Percentiles rank a stretch among this genome's conserved stretches.
Conservation (phyloP, 768 basidiomycete genomes). For the Kwoniella dendrophila region DNA sequence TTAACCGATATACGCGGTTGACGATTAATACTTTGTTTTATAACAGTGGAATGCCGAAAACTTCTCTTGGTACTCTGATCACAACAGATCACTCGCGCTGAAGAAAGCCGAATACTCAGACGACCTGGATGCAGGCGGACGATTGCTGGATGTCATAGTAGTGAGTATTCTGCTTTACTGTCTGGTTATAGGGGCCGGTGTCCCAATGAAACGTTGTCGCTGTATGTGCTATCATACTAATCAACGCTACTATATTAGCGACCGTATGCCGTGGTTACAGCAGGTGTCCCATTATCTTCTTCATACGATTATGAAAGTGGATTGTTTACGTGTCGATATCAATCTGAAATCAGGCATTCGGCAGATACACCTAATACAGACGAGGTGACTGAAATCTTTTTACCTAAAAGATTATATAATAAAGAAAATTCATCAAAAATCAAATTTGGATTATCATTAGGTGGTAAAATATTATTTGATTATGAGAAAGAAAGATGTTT, state of each 20-base stretch:
- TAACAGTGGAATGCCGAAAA: conserved; percentile 89
- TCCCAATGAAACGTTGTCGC: no score
- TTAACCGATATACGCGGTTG: not conserved
- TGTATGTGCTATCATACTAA: no score
- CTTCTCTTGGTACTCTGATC: conserved; percentile 84
- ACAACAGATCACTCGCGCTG: conserved; percentile 29
- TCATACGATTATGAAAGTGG: conserved; percentile 62
- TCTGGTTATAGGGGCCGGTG: not conserved
- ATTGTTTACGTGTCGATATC: conserved; percentile 37
- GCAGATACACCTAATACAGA: conserved; percentile 4
- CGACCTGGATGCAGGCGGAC: conserved; percentile 76
- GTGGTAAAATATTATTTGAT: conserved; percentile 40
- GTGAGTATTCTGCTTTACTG: conserved; percentile 39
- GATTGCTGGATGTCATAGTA: conserved; percentile 76
- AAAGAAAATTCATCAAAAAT: conserved; percentile 20
- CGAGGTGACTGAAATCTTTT: conserved; percentile 46
- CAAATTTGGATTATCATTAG: conserved; percentile 28
- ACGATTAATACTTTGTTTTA: conserved; percentile 3
- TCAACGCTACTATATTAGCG: conserved; percentile 57
- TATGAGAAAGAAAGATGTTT: conserved; percentile 32
- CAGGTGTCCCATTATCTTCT: conserved; percentile 75
- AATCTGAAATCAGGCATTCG: conserved; percentile 15
- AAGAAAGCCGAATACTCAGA: conserved; percentile 22
- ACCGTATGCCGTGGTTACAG: conserved; percentile 87
- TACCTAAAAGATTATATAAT: conserved; percentile 37